Evolutionary conservation across 371 early-diverging fungal species (phyloP).

Genomic region (Batrachochytrium dendrobatidis): DNA sequence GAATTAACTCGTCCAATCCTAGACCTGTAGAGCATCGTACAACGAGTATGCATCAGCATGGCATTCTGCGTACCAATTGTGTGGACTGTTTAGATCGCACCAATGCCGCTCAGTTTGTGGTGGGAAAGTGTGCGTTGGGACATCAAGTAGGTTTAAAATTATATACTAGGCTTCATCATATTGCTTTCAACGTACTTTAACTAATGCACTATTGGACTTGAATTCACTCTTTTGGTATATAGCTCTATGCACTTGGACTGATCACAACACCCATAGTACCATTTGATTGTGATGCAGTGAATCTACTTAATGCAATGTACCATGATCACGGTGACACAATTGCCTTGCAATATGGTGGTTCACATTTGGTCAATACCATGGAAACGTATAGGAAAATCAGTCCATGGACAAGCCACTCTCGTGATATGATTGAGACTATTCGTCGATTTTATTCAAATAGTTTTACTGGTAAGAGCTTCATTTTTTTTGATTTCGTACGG

Average conservation of each 20-base stretch:
- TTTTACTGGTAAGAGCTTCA: slow-evolving; percentile 60
- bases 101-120: slow-evolving; percentile 96
- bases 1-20: neutral
- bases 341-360: slow-evolving; percentile 98
- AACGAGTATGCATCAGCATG: slow-evolving; percentile 51
- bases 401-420: slow-evolving; percentile 87
- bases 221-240: neutral
- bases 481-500: neutral
- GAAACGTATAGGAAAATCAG: slow-evolving; percentile 91
- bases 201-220: too few species aligned
- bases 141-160: slow-evolving; percentile 52
- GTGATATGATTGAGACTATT: slow-evolving; percentile 92
- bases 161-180: neutral
- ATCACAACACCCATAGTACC: slow-evolving; percentile 69
- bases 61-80: slow-evolving; percentile 96
- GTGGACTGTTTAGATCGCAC: slow-evolving; percentile 99
- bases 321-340: slow-evolving; percentile 98
- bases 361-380: slow-evolving; percentile 95
- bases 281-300: slow-evolving; percentile 87
- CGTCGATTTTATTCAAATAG: slow-evolving; percentile 89
- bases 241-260: slow-evolving; percentile 83
- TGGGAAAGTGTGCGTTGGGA: slow-evolving; percentile 90
- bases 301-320: slow-evolving; percentile 94
- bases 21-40: neutral
- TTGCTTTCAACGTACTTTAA: neutral